phyloP scores from a whole-genome alignment of 2,329 filamentous ascomycete genomes.

The Phoma sp. region DNA sequence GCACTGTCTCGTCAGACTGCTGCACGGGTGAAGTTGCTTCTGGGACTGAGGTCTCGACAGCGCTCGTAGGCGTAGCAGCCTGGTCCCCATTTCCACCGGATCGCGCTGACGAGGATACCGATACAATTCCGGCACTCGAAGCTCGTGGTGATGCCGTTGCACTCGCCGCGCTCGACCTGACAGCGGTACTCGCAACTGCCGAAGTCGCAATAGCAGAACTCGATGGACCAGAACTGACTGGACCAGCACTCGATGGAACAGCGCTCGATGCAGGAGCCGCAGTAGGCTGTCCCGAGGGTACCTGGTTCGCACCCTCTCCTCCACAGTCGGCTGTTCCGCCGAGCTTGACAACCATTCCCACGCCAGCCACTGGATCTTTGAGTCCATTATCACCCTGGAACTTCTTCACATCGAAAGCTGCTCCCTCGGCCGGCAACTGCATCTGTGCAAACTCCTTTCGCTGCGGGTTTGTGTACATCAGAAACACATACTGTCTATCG shows the following conservation, averaged over 20 bases:
- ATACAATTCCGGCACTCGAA: background rate
- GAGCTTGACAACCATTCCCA: slow-evolving; percentile 46
- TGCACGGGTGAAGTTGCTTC: background rate
- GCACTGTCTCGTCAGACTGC: background rate
- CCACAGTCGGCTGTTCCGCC: slow-evolving; percentile 34
- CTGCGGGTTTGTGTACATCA: slow-evolving; percentile 42
- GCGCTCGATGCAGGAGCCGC: slow-evolving; percentile 1
- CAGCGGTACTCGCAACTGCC: background rate
- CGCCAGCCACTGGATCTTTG: slow-evolving; percentile 35
- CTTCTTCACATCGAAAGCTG: slow-evolving; percentile 35
- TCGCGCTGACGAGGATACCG: background rate
- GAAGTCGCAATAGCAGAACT: too few species aligned
- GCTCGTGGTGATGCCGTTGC: background rate
- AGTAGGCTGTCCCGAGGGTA: background rate
- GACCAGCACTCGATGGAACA: background rate
- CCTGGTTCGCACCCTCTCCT: slow-evolving; percentile 1
- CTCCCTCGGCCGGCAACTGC: slow-evolving; percentile 35
- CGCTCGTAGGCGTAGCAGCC: background rate
- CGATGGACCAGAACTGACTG: too few species aligned
- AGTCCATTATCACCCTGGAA: slow-evolving; percentile 44
- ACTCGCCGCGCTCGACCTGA: background rate
- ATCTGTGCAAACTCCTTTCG: slow-evolving; percentile 28
- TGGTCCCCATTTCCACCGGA: background rate
- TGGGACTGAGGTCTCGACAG: background rate
- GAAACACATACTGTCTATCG: slow-evolving; percentile 41